These are phyloP conservation scores for Talaromyces sp. DNA, from an alignment of 2,329 filamentous ascomycete species.

Conservation along the genomic window DNA sequence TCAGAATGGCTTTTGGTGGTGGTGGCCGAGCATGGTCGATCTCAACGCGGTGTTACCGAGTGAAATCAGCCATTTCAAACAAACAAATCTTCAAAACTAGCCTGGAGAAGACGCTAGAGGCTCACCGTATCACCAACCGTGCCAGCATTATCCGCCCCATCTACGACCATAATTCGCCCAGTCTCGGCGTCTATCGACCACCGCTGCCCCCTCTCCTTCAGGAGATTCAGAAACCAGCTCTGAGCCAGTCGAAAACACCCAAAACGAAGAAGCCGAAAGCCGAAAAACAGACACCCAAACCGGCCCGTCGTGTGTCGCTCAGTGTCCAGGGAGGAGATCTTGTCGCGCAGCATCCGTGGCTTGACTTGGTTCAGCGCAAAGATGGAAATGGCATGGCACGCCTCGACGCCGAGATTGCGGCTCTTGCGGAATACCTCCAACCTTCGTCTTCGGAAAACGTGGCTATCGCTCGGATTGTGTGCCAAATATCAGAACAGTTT, in stretches of 20 bases:
- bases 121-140: conserved; percentile 35
- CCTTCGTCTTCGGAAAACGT: conserved; percentile 39
- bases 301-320: conserved; percentile 6
- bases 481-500: conserved; percentile 24
- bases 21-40: neutral
- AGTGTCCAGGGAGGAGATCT: conserved; percentile 12
- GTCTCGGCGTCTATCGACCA: conserved; percentile 14
- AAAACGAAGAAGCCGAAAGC: neutral
- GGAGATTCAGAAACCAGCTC: neutral
- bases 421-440: conserved; percentile 40
- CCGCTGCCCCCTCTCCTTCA: conserved; percentile 7
- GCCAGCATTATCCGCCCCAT: conserved; percentile 30
- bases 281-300: neutral
- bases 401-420: conserved; percentile 42
- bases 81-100: conserved; percentile 25
- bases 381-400: conserved; percentile 19
- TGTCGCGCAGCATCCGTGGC: conserved; percentile 28
- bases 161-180: conserved; percentile 10
- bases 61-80: conserved; percentile 12
- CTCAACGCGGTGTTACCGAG: neutral
- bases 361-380: conserved; percentile 18
- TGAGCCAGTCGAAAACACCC: neutral
- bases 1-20: neutral
- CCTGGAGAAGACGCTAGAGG: conserved; percentile 35
- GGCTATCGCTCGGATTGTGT: conserved; percentile 19